Evolutionary conservation across 1,284 basidiomycete species (phyloP), one percentile per base, ranked within the genome.

Genomic region (Neotropicomus parvogracilis): DNA sequence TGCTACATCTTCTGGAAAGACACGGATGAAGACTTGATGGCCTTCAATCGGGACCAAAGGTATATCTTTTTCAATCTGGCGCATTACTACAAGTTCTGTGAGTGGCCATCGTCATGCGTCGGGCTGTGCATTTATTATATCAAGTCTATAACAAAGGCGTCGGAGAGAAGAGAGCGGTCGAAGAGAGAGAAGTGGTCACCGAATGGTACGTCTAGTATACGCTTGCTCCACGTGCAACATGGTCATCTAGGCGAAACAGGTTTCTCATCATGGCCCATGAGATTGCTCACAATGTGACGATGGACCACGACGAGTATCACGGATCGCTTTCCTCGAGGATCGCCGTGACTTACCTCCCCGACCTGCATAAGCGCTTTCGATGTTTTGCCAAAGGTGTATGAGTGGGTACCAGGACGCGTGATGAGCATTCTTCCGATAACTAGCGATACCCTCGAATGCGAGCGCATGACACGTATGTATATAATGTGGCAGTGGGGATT

Each of bases 221-320:
- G 7, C 27, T 19, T n/a, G 24, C 24, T n/a, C n/a, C n/a, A 12
- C 2, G 4, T 7, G 9, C 12, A 20, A 48, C 7, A n/a, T 4
- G 26, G 9, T 40, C n/a, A 44, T 20, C 28, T 36, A 12, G 0
- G 12, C 26, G 20, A 20, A 37, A 40, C 13, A 55, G 59, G 59
- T 60, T 59, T 27, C 59, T 64, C 11, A 54, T 64, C 1, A 54
- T 63, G 42, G 60, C 56, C 0, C 59, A 60, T 2, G 62, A 60
- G 36, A 41, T 60, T 4, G 62, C 59, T 10, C 62, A 60, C 41
- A 60, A 57, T 4, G 33, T 28, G 8, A 42, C 47, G 0, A 35
- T 47, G 41, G 48, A 57, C 16, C 59, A 64, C 12, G 56, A 60
- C 6, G 53, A 56, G 35, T 40, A 58, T 20, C 59, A 60, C n/a